Percentiles rank a stretch among this genome's conserved stretches.
These are phyloP conservation scores for Aspergillus aculeatinus DNA, from an alignment of 2,329 filamentous ascomycete genomes.

Conservation along the genomic window DNA sequence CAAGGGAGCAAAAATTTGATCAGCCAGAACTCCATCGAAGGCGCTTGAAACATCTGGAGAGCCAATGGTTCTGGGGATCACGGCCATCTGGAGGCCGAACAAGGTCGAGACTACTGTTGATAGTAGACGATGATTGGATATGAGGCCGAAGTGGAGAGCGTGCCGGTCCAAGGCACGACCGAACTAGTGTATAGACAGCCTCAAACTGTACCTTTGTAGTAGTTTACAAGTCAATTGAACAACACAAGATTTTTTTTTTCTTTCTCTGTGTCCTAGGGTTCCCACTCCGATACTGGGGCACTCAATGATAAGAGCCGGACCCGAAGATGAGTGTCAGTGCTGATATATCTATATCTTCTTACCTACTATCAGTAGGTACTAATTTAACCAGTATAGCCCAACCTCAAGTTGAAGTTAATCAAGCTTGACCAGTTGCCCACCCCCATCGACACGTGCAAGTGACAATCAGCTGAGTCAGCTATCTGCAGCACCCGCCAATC, in stretches of 20 bases:
- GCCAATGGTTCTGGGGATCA: not conserved
- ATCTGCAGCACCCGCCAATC: not conserved
- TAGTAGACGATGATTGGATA: not conserved
- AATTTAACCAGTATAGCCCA: too few species aligned
- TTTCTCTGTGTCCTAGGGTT: not conserved
- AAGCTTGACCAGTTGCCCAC: too few species aligned
- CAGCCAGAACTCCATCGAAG: not conserved
- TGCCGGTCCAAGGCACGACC: not conserved
- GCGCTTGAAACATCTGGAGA: constrained; percentile 46
- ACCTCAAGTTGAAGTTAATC: too few species aligned
- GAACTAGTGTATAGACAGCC: not conserved
- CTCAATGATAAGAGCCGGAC: too few species aligned
- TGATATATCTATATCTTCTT: not conserved
- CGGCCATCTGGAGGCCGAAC: not conserved
- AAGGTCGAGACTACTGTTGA: not conserved
- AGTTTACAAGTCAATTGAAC: not conserved
- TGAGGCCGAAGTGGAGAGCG: not conserved
- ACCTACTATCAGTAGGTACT: too few species aligned
- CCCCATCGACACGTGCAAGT: not conserved
- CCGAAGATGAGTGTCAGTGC: not conserved
- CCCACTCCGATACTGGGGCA: too few species aligned
- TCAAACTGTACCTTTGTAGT: not conserved
- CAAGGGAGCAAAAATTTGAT: not conserved
- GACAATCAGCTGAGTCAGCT: not conserved
- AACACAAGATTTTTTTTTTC: not conserved